Evolutionary conservation across 2,329 filamentous ascomycete species (phyloP).

Genomic region (Microdochium trichocladiopsis): DNA sequence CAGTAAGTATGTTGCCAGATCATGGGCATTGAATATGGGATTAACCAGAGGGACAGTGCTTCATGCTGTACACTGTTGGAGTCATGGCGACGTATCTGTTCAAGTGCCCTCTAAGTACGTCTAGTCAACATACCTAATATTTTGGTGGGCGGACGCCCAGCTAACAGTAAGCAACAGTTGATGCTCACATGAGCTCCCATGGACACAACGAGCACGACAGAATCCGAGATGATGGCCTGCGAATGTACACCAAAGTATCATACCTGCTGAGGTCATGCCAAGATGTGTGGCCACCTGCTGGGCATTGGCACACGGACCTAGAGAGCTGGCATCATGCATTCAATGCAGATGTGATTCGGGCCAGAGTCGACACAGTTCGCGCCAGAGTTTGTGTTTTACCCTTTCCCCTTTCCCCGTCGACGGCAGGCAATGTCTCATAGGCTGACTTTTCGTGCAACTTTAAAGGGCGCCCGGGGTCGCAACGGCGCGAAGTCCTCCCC

Average conservation of each 20-base stretch:
- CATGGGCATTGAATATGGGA: no score
- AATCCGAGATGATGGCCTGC: constrained; percentile 31
- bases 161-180: not conserved
- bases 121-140: constrained; percentile 3
- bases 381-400: constrained; percentile 29
- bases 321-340: constrained; percentile 38
- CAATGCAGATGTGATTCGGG: constrained; percentile 26
- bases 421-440: no score
- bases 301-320: constrained; percentile 43
- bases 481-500: no score
- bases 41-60: no score
- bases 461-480: no score
- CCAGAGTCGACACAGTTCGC: constrained; percentile 40
- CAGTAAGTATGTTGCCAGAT: not conserved
- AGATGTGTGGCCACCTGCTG: constrained; percentile 43
- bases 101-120: constrained; percentile 42
- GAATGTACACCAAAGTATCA: constrained; percentile 38
- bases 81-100: constrained; percentile 43
- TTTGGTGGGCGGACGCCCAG: no score
- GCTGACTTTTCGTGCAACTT: no score
- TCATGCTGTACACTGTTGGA: constrained; percentile 48
- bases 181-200: not conserved
- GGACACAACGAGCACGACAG: constrained; percentile 24
- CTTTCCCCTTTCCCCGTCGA: no score
- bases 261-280: constrained; percentile 39